phyloP scores from a whole-genome alignment of 2,329 filamentous ascomycete genomes.

The Dryadomyces quercus-mongolicae region DNA sequence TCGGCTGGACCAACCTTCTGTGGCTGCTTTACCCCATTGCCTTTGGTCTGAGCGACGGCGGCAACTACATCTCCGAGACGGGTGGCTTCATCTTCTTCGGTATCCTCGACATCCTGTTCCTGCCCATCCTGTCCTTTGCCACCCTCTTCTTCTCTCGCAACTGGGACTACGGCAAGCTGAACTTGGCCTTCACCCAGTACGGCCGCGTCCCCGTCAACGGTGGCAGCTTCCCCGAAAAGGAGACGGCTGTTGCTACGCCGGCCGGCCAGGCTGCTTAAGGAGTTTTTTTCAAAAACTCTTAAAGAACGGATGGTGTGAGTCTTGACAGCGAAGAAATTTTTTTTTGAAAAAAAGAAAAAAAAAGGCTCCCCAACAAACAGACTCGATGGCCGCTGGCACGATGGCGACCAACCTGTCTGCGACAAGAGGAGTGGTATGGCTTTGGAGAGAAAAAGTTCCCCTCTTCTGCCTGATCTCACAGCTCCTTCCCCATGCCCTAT shows the following conservation, averaged over 20 bases:
- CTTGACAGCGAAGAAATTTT: no score
- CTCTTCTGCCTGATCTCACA: no score
- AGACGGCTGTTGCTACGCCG: slow-evolving; percentile 13
- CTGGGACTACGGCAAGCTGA: slow-evolving; percentile 40
- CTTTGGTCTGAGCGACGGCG: slow-evolving; percentile 39
- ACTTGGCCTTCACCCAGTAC: slow-evolving; percentile 42
- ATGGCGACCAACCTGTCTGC: no score
- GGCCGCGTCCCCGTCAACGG: slow-evolving; percentile 31
- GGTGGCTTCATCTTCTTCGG: slow-evolving; percentile 38
- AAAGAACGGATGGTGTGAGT: no score
- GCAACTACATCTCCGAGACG: slow-evolving; percentile 35
- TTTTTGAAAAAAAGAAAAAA: no score
- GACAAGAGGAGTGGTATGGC: no score
- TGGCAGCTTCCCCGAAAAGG: slow-evolving; percentile 36
- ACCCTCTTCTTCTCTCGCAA: slow-evolving; percentile 29
- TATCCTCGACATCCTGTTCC: slow-evolving; percentile 36
- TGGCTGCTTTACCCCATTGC: slow-evolving; percentile 44
- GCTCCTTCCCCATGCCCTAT: no score
- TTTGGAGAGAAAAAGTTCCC: no score
- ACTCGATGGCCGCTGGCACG: no score
- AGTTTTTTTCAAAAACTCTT: no score
- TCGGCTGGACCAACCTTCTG: slow-evolving; percentile 35
- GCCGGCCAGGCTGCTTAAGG: slow-evolving; percentile 5
- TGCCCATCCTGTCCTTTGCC: slow-evolving; percentile 29
- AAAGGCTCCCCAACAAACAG: no score